Base-by-base conservation (phyloP, 257 asterid species). In the Fraxinus excelsior region DNA sequence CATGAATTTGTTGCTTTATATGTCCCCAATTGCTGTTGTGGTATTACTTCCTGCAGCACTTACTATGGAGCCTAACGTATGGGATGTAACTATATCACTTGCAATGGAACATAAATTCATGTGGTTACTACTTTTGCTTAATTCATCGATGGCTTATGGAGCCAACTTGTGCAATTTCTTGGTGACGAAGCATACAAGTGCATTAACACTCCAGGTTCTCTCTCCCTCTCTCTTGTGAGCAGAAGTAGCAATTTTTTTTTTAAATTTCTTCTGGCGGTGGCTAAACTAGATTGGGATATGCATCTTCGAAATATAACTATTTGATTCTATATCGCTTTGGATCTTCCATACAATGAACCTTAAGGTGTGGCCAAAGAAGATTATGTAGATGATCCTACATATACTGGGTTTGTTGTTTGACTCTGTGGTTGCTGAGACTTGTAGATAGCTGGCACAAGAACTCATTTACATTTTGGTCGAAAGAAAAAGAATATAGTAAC, bases 151-250 rank as follows among this genome's bases (percentile, higher is more conserved):
- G 92, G 96, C 99, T 66, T 94, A 91, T 80, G 97, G 92, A 81
- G 98, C 98, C 23, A 94, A 92, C 83, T 83, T 92, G 78, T 88
- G 96, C 88, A 94, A 94, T 83, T 94, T 94, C 85, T 85, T 94
- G 90, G 98, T 94, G 31, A 94, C 98, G 34, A 94, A 90, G 91
- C 91, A 94, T 80, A 94, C 98, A 21, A 94, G 98, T 77, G 98
- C 98, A 58, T 82, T 94, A 29, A 94, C 98, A 14, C 98, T 94
- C 82, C 98, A 94, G 97, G 98, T 93, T 75, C 73, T 67, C n/a
- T n/a, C n/a, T n/a, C n/a, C n/a, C 65, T 11, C 42, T 32, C 14
- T 74, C 64, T 12, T 37, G 40, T 7, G 11, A 37, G 40, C 18
- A 7, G 9, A 34, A 3, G 38, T 51, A 11, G 11, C 34, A 60